Evolutionary conservation across 1,284 basidiomycete species (phyloP).

Genomic region (Meira nashicola): DNA sequence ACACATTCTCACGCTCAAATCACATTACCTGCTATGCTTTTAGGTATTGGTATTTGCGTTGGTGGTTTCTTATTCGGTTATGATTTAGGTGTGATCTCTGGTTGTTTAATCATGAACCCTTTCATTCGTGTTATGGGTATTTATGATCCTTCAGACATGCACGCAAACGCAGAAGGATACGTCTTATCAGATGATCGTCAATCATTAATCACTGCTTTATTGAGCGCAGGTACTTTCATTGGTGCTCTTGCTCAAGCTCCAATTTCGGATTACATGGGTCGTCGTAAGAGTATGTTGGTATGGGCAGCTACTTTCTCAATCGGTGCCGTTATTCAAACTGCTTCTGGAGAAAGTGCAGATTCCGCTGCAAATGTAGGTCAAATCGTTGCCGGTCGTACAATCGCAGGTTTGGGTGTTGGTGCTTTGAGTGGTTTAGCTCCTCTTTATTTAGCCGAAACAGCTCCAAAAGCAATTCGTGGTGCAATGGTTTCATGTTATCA

Average conservation of each 20-base stretch:
- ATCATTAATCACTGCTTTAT: conserved; percentile 66
- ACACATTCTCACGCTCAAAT: neutral
- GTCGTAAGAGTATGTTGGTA: conserved; percentile 62
- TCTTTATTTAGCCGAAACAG: conserved; percentile 75
- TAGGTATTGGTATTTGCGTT: conserved; percentile 10
- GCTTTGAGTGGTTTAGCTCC: conserved; percentile 58
- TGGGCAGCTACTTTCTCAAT: conserved; percentile 52
- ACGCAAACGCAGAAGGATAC: neutral
- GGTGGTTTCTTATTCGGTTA: conserved; percentile 19
- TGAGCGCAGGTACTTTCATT: conserved; percentile 69
- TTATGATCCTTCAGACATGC: neutral
- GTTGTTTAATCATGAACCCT: conserved; percentile 34
- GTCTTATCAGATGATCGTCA: neutral
- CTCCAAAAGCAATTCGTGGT: conserved; percentile 73
- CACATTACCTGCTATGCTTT: conserved; percentile 5
- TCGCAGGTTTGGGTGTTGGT: conserved; percentile 42
- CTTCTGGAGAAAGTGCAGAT: conserved; percentile 24
- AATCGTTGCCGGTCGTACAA: conserved; percentile 32
- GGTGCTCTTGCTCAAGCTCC: conserved; percentile 58
- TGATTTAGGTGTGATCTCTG: conserved; percentile 31
- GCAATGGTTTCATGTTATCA: conserved; percentile 74
- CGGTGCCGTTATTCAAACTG: conserved; percentile 43
- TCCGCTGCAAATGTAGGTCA: conserved; percentile 16
- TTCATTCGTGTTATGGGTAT: conserved; percentile 29
- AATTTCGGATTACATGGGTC: conserved; percentile 61